Conservation (phyloP, 306 rosid genomes). For the Sechiopsis laciniata region DNA sequence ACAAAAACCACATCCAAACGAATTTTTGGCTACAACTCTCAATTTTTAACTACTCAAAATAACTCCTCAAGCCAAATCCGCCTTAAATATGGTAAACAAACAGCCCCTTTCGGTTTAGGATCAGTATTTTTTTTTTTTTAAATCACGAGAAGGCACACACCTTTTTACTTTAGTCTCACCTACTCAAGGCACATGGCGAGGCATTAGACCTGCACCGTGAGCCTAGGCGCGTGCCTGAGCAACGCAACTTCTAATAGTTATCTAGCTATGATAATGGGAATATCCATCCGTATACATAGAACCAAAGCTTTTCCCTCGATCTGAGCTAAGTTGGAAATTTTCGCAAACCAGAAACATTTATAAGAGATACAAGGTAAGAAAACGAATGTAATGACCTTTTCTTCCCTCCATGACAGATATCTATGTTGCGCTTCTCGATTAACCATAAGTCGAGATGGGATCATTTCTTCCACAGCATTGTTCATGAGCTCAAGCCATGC, state of each 20-base stretch:
- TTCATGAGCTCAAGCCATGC: slow-evolving; percentile 63
- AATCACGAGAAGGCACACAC: too few relatives aligned
- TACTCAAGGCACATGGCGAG: too few relatives aligned
- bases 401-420: slow-evolving; percentile 75
- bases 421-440: slow-evolving; percentile 80
- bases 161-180: too few relatives aligned
- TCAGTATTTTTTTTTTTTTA: too few relatives aligned
- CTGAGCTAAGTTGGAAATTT: slow-evolving; percentile 7
- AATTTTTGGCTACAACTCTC: too few relatives aligned
- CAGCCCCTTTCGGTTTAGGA: too few relatives aligned
- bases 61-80: too few relatives aligned
- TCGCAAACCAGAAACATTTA: background rate
- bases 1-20: too few relatives aligned
- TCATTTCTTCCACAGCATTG: slow-evolving; percentile 45
- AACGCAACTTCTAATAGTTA: background rate
- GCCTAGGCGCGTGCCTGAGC: too few relatives aligned
- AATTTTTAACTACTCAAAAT: too few relatives aligned
- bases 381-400: slow-evolving; percentile 43
- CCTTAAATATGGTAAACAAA: too few relatives aligned
- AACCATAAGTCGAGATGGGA: slow-evolving; percentile 35
- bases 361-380: background rate
- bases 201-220: too few relatives aligned
- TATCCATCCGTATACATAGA: background rate
- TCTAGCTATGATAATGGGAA: background rate
- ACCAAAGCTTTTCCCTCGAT: background rate